Evolutionary conservation across 495 filamentous ascomycete species (phyloP).

Genomic region (Lasiosphaeria miniovina): DNA sequence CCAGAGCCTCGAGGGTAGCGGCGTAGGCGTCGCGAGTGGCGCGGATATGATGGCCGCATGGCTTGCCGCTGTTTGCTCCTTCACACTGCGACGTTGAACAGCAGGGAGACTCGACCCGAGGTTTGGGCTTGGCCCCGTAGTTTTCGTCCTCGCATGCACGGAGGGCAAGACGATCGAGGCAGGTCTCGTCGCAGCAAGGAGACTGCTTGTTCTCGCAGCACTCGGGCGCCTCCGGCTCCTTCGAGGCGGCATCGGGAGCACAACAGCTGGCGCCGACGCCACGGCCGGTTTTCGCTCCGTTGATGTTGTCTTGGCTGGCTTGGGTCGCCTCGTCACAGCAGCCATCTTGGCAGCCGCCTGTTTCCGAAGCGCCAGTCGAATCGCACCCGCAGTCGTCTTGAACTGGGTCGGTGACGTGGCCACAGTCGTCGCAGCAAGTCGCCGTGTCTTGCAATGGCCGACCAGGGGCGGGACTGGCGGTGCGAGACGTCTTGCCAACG

Average conservation of each 20-base stretch:
- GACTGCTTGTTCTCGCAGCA: constrained; percentile 39
- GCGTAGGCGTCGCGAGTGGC: constrained; percentile 37
- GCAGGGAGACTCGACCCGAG: background rate
- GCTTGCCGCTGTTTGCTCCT: constrained; percentile 17
- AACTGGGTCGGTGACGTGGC: background rate
- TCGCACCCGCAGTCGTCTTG: background rate
- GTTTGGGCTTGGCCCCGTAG: background rate
- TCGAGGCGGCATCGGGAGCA: constrained; percentile 10
- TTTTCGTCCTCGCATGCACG: constrained; percentile 32
- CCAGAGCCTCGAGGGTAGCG: constrained; percentile 44
- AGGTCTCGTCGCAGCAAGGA: constrained; percentile 38
- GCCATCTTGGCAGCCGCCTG: background rate
- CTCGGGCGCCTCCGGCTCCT: background rate
- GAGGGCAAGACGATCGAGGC: constrained; percentile 48
- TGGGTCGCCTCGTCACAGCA: background rate
- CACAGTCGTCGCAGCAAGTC: background rate
- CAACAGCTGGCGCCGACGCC: constrained; percentile 20
- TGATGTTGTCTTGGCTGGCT: background rate
- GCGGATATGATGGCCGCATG: constrained; percentile 32
- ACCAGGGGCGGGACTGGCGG: too few species aligned
- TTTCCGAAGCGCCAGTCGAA: background rate
- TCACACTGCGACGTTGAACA: constrained; percentile 15
- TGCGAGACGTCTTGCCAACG: background rate
- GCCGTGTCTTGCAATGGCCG: background rate
- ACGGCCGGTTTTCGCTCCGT: background rate